Evolutionary conservation across 306 rosid species (phyloP).

Genomic region (Dryas drummondii): DNA sequence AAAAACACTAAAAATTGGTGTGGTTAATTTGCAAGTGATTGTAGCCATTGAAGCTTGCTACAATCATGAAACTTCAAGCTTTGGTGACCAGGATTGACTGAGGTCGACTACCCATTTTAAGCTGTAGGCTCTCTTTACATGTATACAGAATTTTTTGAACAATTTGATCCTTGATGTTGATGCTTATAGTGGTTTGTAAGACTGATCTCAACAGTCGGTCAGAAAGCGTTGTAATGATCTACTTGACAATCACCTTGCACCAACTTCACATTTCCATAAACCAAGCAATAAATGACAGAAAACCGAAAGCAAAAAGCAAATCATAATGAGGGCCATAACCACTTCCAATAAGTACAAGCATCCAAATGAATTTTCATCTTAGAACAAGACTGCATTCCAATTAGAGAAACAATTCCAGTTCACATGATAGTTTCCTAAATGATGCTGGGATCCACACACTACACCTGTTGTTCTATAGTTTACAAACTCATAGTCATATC

Average conservation of each 20-base stretch:
- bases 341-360: neutral
- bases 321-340: slow-evolving; percentile 1
- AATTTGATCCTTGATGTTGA: neutral
- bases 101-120: too few relatives aligned
- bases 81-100: too few relatives aligned
- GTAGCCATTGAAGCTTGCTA: too few relatives aligned
- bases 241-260: slow-evolving; percentile 16
- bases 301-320: neutral
- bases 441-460: neutral
- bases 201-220: slow-evolving; percentile 10
- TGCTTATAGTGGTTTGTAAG: neutral
- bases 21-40: too few relatives aligned
- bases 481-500: neutral
- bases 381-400: neutral
- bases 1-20: too few relatives aligned
- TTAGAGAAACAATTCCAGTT: neutral
- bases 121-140: too few relatives aligned
- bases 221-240: neutral
- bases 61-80: too few relatives aligned
- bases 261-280: slow-evolving; percentile 3
- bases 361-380: neutral
- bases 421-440: neutral
- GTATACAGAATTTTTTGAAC: neutral
- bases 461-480: neutral
- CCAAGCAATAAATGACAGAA: slow-evolving; percentile 2